phyloP scores from a whole-genome alignment of 805 yeast species.

The Kluyveromyces nonfermentans region DNA sequence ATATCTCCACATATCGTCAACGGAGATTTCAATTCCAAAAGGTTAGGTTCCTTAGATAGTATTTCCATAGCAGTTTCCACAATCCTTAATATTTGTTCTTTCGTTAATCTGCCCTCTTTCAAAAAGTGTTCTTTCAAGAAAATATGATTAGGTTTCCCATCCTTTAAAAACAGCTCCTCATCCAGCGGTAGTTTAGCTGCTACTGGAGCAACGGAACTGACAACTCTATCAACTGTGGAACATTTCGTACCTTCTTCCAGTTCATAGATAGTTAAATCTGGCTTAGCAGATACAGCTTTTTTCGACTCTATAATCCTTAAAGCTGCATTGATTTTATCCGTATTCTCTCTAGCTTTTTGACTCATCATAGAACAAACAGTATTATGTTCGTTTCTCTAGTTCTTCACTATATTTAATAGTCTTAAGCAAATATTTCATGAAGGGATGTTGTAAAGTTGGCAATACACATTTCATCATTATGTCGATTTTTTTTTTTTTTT shows the following conservation, averaged over 20 bases:
- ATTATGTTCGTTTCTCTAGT: background rate
- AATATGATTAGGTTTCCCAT: slow-evolving; percentile 62
- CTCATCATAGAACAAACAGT: background rate
- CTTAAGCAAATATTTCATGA: too few species aligned
- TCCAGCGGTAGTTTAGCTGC: slow-evolving; percentile 57
- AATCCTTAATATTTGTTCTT: slow-evolving; percentile 61
- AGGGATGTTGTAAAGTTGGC: too few species aligned
- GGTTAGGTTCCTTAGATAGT: slow-evolving; percentile 64
- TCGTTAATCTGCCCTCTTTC: slow-evolving; percentile 71
- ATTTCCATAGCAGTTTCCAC: slow-evolving; percentile 53
- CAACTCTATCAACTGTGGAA: slow-evolving; percentile 43
- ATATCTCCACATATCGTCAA: slow-evolving; percentile 94
- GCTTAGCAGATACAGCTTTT: slow-evolving; percentile 10
- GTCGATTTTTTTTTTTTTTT: too few species aligned
- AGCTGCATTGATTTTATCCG: slow-evolving; percentile 56
- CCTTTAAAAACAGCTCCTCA: slow-evolving; percentile 49
- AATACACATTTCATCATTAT: too few species aligned
- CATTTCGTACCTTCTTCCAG: slow-evolving; percentile 43
- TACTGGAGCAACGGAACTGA: slow-evolving; percentile 52
- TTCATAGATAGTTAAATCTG: slow-evolving; percentile 33
- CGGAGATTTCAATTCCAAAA: slow-evolving; percentile 80
- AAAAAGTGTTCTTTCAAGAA: slow-evolving; percentile 67
- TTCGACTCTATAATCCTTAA: slow-evolving; percentile 48
- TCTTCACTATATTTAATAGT: too few species aligned
- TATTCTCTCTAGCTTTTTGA: slow-evolving; percentile 33